Evolutionary conservation across 2,329 filamentous ascomycete genomes (phyloP), one percentile per base, ranked within the genome.

Genomic region (Colletotrichum caudatum): DNA sequence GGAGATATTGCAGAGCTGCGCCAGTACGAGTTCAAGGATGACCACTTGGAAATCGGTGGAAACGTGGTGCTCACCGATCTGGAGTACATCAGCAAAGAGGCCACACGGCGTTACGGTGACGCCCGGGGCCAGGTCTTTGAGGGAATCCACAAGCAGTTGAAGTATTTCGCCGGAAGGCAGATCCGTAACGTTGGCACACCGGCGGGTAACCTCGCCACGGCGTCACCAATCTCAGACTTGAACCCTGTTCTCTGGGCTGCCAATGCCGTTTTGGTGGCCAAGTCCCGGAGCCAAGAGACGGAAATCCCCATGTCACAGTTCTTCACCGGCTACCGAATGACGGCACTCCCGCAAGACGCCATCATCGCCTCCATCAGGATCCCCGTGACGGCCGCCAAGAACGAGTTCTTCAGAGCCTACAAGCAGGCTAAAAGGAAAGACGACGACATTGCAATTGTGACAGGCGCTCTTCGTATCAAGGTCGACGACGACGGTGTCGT

Each of bases 381-480:
- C 56, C 96, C 96, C 0, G 83, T 93, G 3, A 92, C 93, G 0
- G 86, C 86, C 3, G 87, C 90, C 64, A 92, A 92, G 76, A 92
- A 93, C 4, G 96, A 98, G 79, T 94, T 91, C 78, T 92, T 97
- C 79, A 89, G 93, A 54, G 92, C 95, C 1, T 98, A 98, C 82
- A 99, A 99, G 82, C 95, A 98, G 80, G 91, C 96, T 0, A 99
- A 99, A 85, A 86, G 96, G 75, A 98, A 98, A 79, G 96, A 99
- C 77, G 96, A 99, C 77, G 96, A 99, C 78, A 98, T 99, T 78
- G 96, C 96, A 2, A 98, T 99, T 76, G 96, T 98, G 33, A 98
- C 97, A 60, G 91, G 93, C 37, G 94, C 95, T 1, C 82, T 98
- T 69, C 89, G 94, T 46, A 86, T 98, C 6, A 89, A 88, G 6